Conservation (phyloP, 192 early-diverging fungal genomes). For the Mortierella claussenii region DNA sequence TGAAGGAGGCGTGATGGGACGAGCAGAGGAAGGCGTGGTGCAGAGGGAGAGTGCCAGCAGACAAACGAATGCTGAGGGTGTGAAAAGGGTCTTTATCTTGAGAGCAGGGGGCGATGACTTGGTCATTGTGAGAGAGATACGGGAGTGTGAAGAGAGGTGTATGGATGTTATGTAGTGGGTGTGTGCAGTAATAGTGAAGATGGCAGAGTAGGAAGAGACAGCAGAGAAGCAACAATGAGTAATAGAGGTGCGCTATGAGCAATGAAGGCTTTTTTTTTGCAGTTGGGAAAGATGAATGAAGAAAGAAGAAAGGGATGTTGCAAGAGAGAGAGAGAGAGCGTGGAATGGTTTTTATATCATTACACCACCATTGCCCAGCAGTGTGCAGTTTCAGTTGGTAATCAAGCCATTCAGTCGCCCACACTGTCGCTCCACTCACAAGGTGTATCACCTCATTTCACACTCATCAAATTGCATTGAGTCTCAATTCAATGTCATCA, state of each 20-base stretch:
- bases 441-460: neutral
- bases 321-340: too few relatives aligned
- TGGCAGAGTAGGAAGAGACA: too few relatives aligned
- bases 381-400: too few relatives aligned
- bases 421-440: too few relatives aligned
- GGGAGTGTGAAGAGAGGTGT: too few relatives aligned
- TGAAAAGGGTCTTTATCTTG: slow-evolving; percentile 34
- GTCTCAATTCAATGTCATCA: slow-evolving; percentile 11
- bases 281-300: too few relatives aligned
- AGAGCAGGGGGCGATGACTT: slow-evolving; percentile 7
- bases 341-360: too few relatives aligned
- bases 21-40: slow-evolving; percentile 17
- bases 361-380: too few relatives aligned
- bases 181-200: neutral
- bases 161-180: neutral
- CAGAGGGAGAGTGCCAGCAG: slow-evolving; percentile 31
- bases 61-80: slow-evolving; percentile 27
- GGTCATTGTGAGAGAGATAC: slow-evolving; percentile 13
- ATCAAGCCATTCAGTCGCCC: too few relatives aligned
- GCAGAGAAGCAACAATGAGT: neutral
- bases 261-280: neutral
- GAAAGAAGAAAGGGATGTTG: too few relatives aligned
- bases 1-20: slow-evolving; percentile 21
- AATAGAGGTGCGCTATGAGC: neutral
- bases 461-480: neutral